Evolutionary conservation across 2,329 filamentous ascomycete genomes (phyloP).

Genomic region (Fusarium gaditjirri): DNA sequence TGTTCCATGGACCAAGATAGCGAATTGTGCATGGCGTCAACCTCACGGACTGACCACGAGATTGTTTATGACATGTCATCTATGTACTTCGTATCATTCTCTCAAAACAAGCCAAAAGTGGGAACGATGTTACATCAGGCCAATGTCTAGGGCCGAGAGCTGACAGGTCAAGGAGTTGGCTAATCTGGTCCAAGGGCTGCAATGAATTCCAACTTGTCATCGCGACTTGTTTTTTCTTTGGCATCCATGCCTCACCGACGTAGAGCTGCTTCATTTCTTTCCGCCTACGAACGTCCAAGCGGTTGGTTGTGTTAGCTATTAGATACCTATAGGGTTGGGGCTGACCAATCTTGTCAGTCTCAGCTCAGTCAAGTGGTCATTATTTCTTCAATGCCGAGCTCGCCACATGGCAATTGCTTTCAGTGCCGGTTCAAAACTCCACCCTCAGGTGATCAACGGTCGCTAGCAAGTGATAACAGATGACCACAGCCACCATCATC

Average conservation of each 20-base stretch:
- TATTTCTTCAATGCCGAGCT: conserved; percentile 16
- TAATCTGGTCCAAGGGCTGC: neutral
- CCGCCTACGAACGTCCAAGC: neutral
- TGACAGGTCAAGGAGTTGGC: neutral
- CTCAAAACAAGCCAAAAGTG: neutral
- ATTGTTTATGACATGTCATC: conserved; percentile 9
- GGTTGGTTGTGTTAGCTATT: neutral
- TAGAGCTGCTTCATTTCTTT: neutral
- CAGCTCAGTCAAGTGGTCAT: conserved; percentile 5
- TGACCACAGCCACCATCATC: conserved; percentile 4
- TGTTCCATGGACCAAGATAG: neutral
- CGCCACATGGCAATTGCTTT: conserved; percentile 20
- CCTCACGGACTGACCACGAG: neutral
- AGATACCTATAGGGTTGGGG: neutral
- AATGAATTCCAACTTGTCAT: neutral
- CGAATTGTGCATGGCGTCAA: neutral
- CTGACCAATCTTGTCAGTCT: neutral
- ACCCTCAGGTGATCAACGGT: conserved; percentile 18
- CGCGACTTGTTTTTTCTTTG: neutral
- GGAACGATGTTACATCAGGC: conserved; percentile 2
- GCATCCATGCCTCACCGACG: neutral
- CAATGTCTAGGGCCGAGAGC: neutral
- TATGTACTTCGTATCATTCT: conserved; percentile 1
- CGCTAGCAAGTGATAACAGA: conserved; percentile 5
- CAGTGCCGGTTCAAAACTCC: conserved; percentile 14